A percentile compares a stretch with the other conserved stretches of the same genome.
Evolutionary conservation across 2,329 filamentous ascomycete species (phyloP).

Genomic region (Esteya vermicola): DNA sequence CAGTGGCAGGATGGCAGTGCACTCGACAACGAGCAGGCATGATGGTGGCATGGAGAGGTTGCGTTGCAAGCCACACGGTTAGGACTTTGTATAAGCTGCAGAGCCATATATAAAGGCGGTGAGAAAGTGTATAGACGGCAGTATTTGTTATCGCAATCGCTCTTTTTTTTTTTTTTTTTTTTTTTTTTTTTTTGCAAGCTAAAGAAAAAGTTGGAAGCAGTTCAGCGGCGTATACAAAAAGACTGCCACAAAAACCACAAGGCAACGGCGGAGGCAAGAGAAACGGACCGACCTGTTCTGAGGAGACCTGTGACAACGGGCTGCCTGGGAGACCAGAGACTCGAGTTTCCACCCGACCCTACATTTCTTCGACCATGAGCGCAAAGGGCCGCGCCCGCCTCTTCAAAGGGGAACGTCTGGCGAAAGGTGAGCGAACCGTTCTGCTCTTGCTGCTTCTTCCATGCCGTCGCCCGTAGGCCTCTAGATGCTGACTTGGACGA

Average conservation of each 20-base stretch:
- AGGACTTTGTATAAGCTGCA: no score
- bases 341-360: no score
- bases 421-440: constrained; percentile 43
- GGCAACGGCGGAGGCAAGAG: constrained; percentile 10
- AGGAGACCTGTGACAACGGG: no score
- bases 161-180: constrained; percentile 1
- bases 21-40: constrained; percentile 2
- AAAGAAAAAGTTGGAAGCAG: background rate
- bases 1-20: constrained; percentile 7
- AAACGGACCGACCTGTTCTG: no score
- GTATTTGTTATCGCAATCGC: background rate
- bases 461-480: background rate
- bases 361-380: constrained; percentile 31
- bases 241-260: no score
- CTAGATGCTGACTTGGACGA: constrained; percentile 20
- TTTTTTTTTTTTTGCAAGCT: no score
- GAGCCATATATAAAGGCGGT: no score
- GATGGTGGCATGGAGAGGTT: background rate
- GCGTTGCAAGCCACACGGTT: background rate
- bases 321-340: no score
- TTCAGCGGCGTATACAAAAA: background rate
- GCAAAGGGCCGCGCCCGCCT: constrained; percentile 41
- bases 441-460: background rate
- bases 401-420: constrained; percentile 46
- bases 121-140: constrained; percentile 1